phyloP scores from a whole-genome alignment of 495 filamentous ascomycete species.

The Chaetomidium leptoderma region DNA sequence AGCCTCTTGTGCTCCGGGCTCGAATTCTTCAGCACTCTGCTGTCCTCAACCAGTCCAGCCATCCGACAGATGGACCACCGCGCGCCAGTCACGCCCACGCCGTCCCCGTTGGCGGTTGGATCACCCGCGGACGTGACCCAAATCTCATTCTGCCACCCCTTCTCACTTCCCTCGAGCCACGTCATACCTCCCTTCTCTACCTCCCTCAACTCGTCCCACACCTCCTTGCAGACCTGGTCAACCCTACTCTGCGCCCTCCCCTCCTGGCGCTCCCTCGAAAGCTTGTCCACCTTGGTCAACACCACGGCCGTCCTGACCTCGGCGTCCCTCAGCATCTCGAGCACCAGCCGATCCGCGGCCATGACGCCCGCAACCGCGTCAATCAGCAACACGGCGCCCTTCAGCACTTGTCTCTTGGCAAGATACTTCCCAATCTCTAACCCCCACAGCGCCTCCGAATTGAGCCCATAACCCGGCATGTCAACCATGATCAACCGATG shows the following conservation, averaged over 20 bases:
- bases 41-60: slow-evolving; percentile 36
- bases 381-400: slow-evolving; percentile 76
- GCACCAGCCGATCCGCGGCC: slow-evolving; percentile 58
- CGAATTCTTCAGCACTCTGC: slow-evolving; percentile 13
- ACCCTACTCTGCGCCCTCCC: slow-evolving; percentile 29
- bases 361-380: slow-evolving; percentile 82
- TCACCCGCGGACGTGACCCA: slow-evolving; percentile 47
- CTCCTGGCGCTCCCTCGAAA: slow-evolving; percentile 15
- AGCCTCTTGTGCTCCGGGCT: neutral
- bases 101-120: slow-evolving; percentile 21
- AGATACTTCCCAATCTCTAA: slow-evolving; percentile 83
- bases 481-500: slow-evolving; percentile 69
- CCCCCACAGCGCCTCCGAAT: slow-evolving; percentile 74
- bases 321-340: slow-evolving; percentile 58
- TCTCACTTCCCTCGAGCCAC: slow-evolving; percentile 28
- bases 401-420: slow-evolving; percentile 63
- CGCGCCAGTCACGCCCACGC: slow-evolving; percentile 33
- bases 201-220: slow-evolving; percentile 36
- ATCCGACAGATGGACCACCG: slow-evolving; percentile 40
- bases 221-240: slow-evolving; percentile 32
- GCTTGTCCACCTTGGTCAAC: slow-evolving; percentile 74
- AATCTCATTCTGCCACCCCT: slow-evolving; percentile 47
- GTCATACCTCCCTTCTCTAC: slow-evolving; percentile 30
- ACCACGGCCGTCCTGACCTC: slow-evolving; percentile 72
- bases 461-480: slow-evolving; percentile 91